Evolutionary conservation across 805 yeast species (phyloP), one percentile per base, ranked within the genome.

Genomic region (Candida gorgasii): DNA sequence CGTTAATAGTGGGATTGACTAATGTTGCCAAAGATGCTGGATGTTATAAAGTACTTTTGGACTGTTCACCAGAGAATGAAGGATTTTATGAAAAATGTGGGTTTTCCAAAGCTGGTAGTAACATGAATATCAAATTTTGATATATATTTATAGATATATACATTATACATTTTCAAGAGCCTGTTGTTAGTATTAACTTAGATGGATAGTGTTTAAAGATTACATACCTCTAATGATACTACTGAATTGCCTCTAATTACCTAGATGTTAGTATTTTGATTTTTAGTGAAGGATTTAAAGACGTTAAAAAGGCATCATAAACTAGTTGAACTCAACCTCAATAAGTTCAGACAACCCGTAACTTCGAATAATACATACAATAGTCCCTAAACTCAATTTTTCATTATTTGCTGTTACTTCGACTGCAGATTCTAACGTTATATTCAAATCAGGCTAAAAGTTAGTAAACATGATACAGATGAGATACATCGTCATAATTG

Each of bases 81-180:
- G 83, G 79, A 3, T 92, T 92, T 62, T 92, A 92, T 61, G 86
- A 87, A 53, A 90, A 89, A 62, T 92, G 98, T 70, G 95, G 90
- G 2, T 82, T 79, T 59, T 59, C 60, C 12, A 67, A 74, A 43
- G 84, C 78, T 17, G 93, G 93, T 11, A 62, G 77, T 28, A 88
- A 83, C 55, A 86, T 86, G 95, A 39, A 35, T 28, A 36, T 49
- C 13, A 46, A 49, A 34, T 46, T 49, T 34, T 23, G 19, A 22
- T 36, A 22, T 26, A 26, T 26, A 26, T 16, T 37, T 5, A n/a
- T n/a, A n/a, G n/a, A n/a, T n/a, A 19, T 19, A 37, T 31, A 31
- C 28, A 11, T 27, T 27, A 28, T 27, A 61, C 49, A 41, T 62
- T 63, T 44, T 66, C 71, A 37, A 66, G 58, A 6, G 70, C 68